Evolutionary conservation across 2,329 filamentous ascomycete genomes (phyloP).

Genomic region (Bipolaris bicolor): DNA sequence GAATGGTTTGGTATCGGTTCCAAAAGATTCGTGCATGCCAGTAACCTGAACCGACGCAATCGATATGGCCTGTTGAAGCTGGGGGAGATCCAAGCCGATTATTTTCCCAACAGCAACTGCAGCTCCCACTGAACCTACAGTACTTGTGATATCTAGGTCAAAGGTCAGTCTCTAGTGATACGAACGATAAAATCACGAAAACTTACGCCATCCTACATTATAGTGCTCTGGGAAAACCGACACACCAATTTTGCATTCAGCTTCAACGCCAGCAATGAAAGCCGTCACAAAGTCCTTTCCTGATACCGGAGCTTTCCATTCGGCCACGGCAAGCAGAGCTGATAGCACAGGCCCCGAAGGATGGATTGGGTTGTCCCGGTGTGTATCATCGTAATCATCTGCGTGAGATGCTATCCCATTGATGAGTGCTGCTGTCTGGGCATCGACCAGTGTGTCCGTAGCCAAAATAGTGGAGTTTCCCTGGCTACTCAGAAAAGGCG

Average conservation of each 20-base stretch:
- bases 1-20: conserved; percentile 62
- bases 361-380: conserved; percentile 63
- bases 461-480: conserved; percentile 49
- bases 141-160: conserved; percentile 56
- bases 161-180: not conserved
- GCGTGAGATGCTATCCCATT: conserved; percentile 64
- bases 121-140: conserved; percentile 60
- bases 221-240: conserved; percentile 62
- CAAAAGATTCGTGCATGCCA: conserved; percentile 62
- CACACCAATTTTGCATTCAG: conserved; percentile 59
- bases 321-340: conserved; percentile 57
- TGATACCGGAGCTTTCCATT: conserved; percentile 50
- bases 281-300: conserved; percentile 59
- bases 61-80: conserved; percentile 59
- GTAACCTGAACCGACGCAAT: conserved; percentile 61
- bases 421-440: conserved; percentile 58
- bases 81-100: conserved; percentile 48
- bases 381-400: conserved; percentile 64
- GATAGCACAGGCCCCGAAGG: conserved; percentile 59
- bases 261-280: conserved; percentile 60
- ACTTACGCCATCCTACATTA: conserved; percentile 58
- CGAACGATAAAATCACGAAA: no score
- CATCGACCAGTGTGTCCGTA: conserved; percentile 45
- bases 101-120: conserved; percentile 60
- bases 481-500: conserved; percentile 48